A percentile compares a stretch with the other conserved stretches of the same genome.
phyloP scores from a whole-genome alignment of 2,329 filamentous ascomycete genomes.

The Diplodia scrobiculata region DNA sequence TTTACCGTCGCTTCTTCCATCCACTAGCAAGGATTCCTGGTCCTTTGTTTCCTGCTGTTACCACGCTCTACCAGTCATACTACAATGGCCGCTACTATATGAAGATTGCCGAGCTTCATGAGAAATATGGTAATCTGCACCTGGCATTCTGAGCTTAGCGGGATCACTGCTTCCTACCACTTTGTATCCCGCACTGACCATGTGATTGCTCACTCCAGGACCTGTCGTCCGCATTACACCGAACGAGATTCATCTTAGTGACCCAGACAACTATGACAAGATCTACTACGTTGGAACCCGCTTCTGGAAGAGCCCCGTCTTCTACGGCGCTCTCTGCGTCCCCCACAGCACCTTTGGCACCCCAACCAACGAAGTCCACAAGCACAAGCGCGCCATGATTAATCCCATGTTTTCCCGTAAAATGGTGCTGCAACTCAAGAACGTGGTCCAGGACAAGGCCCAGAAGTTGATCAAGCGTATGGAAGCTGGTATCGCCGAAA shows the following conservation, averaged over 20 bases:
- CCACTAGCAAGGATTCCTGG: slow-evolving; percentile 30
- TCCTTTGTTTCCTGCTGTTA: slow-evolving; percentile 27
- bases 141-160: neutral
- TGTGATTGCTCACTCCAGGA: slow-evolving; percentile 7
- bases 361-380: slow-evolving; percentile 31
- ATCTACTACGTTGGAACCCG: slow-evolving; percentile 31
- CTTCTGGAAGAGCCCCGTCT: slow-evolving; percentile 14
- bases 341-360: slow-evolving; percentile 31
- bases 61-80: slow-evolving; percentile 30
- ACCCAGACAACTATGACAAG: slow-evolving; percentile 31
- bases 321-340: slow-evolving; percentile 30
- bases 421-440: slow-evolving; percentile 35
- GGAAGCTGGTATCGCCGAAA: slow-evolving; percentile 22
- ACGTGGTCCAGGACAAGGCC: slow-evolving; percentile 34
- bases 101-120: slow-evolving; percentile 35
- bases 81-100: slow-evolving; percentile 32
- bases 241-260: slow-evolving; percentile 31
- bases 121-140: slow-evolving; percentile 30
- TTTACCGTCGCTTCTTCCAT: slow-evolving; percentile 30
- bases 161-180: neutral
- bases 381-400: slow-evolving; percentile 19
- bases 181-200: neutral
- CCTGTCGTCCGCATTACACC: slow-evolving; percentile 33
- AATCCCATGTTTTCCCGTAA: slow-evolving; percentile 40
- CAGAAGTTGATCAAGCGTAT: slow-evolving; percentile 33